Evolutionary conservation across 257 asterid species (phyloP), one percentile per base, ranked within the genome.

Genomic region (Coffea eugenioides): DNA sequence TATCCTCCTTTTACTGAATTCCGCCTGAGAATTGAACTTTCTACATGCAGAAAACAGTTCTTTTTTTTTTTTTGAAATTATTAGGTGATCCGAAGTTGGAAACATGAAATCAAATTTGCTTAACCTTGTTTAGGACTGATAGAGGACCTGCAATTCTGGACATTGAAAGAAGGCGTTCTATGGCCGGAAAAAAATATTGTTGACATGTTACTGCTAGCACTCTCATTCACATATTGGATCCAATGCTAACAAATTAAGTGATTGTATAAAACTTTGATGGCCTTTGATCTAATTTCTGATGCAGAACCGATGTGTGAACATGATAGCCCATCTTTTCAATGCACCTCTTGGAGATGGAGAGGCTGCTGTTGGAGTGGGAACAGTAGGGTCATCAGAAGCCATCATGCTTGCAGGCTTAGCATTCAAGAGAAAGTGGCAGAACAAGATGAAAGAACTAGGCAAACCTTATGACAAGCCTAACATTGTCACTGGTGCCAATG

Each of bases 401-500:
- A 94, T 94, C 49, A 92, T 92, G 98, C 89, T 92, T 10, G 98
- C 98, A n/a, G 98, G 98, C 3, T 79, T 94, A 71, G 98, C 98
- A 2, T 92, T 94, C 92, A 94, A 94, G 88, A 86, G 98, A 51
- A 83, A 82, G 69, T 94, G 98, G 98, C 98, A 94, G 78, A 92
- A 94, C 91, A 94, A 91, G 88, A 92, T 91, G 97, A 94, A 84
- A 79, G 84, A 77, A 2, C 87, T 74, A 2, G 97, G 97, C 12
- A 94, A 91, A 74, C 97, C 97, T n/a, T 48, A 5, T 73, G 97
- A 94, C 89, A 94, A 91, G 81, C 97, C 98, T 57, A 92, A 94
- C 89, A 92, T 94, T 49, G 97, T 94, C 65, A 94, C 97, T 6
- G 97, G 97, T 67, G 97, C 98, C 76, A 92, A 92, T 56, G 97